Evolutionary conservation across 75 land plant genomes (phyloP), one percentile per base, ranked within the genome.

Genomic region (Sequoia sempervirens): DNA sequence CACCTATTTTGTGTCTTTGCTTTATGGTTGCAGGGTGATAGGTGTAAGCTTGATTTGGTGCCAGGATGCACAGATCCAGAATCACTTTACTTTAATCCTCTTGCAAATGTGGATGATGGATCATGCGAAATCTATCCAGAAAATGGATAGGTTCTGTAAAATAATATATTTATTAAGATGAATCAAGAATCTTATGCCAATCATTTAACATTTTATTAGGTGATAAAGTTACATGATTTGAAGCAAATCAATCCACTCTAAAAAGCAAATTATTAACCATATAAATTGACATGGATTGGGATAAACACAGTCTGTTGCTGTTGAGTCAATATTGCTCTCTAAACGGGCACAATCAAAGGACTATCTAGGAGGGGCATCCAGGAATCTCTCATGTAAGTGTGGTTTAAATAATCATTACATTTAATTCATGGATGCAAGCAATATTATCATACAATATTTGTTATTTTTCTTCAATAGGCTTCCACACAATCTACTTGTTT

Each of bases 71-170:
- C 85, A 40, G 96, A 96, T 87, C 93, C 92, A 61, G 94, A 91
- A 58, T 92, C 92, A 8, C 91, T 89, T 6, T 81, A 81, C 28
- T 96, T 68, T 83, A 85, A 96, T 81, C 98, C 98, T 12, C 86
- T 96, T 15, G 98, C 98, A 32, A 92, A 90, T 90, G 95, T 94
- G 50, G 96, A 94, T 80, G 98, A 94, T 88, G 98, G 96, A 15
- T 88, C 97, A 79, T 96, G 98, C 81, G 95, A 95, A 41, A 32
- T 85, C 36, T 82, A 91, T 30, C 76, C 82, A 9, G 91, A 93
- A 76, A 81, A 79, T 70, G 73, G 32, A 30, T 70, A 70, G 14
- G 36, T 32, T 32, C 36, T 70, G 30, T 28, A 30, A 30, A 28
- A 70, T 70, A 10, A 70, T 32, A 70, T 30, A 32, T 32, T 12